These are phyloP conservation scores for Triticum dicoccoides DNA, from an alignment of 176 grass and related monocot species.

Conservation along the genomic window DNA sequence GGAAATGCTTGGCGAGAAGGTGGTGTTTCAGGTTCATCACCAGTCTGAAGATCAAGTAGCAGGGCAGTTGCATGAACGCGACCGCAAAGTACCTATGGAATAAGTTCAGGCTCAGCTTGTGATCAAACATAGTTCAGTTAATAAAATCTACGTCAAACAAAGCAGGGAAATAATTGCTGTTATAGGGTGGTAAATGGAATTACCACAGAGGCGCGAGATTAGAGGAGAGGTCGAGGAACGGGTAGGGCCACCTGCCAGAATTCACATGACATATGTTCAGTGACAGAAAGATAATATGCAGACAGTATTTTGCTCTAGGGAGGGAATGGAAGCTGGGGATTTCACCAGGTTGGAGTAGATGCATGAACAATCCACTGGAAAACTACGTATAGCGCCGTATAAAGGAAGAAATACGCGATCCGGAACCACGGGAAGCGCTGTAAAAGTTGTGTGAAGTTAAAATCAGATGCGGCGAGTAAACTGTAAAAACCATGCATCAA, in stretches of 20 bases:
- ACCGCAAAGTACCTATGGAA: constrained; percentile 61
- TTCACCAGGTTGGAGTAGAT: constrained; percentile 54
- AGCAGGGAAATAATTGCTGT: neutral
- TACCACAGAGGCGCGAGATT: constrained; percentile 73
- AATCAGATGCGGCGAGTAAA: constrained; percentile 5
- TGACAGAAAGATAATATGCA: neutral
- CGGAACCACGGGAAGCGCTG: constrained; percentile 92
- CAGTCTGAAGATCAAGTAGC: constrained; percentile 67
- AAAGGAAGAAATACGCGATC: constrained; percentile 81
- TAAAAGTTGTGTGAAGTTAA: neutral
- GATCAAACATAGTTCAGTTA: neutral
- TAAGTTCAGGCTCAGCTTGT: neutral
- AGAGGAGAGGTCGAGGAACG: constrained; percentile 75
- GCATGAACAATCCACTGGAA: constrained; percentile 91
- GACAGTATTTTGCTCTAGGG: neutral
- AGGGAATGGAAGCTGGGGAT: neutral
- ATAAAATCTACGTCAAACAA: neutral
- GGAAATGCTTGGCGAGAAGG: constrained; percentile 63
- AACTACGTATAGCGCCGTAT: constrained; percentile 65
- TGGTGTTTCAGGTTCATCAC: constrained; percentile 66
- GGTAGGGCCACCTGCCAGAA: constrained; percentile 89
- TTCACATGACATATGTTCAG: neutral
- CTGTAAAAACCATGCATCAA: neutral
- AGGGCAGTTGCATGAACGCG: constrained; percentile 75
- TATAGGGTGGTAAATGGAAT: neutral